Percentiles rank a stretch among this genome's conserved stretches.
Evolutionary conservation across 2,329 filamentous ascomycete species (phyloP).

Genomic region (Talaromyces albobiverticillius): DNA sequence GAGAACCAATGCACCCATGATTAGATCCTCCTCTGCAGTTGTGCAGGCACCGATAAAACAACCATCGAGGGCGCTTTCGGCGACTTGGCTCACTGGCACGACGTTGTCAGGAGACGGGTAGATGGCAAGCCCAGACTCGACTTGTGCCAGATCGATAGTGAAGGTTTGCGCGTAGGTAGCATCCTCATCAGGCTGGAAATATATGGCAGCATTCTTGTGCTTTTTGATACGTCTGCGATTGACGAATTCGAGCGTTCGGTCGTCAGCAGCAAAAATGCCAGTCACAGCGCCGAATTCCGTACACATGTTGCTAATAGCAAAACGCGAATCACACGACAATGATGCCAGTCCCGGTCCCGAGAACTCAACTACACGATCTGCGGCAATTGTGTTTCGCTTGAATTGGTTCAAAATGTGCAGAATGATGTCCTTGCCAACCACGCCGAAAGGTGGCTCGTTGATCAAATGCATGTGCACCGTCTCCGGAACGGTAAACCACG

Average conservation of each 20-base stretch:
- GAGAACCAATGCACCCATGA: conserved; percentile 42
- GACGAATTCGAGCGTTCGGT: conserved; percentile 34
- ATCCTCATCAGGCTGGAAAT: conserved; percentile 39
- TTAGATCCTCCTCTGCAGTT: conserved; percentile 45
- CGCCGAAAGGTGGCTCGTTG: conserved; percentile 31
- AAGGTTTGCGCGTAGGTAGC: conserved; percentile 36
- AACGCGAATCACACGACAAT: conserved; percentile 43
- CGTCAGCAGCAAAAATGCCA: conserved; percentile 42
- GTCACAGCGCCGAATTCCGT: conserved; percentile 47
- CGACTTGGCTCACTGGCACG: conserved; percentile 34
- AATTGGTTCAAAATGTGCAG: conserved; percentile 43
- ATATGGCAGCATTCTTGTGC: conserved; percentile 33
- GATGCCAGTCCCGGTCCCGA: conserved; percentile 38
- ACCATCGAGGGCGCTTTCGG: conserved; percentile 36
- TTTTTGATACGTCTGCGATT: conserved; percentile 26
- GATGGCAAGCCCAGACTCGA: conserved; percentile 36
- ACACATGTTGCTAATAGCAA: conserved; percentile 49
- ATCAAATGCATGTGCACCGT: conserved; percentile 40
- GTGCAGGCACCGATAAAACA: conserved; percentile 49
- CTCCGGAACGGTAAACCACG: conserved; percentile 48
- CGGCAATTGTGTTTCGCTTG: conserved; percentile 47
- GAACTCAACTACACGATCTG: conserved; percentile 46
- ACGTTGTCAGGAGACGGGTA: conserved; percentile 46
- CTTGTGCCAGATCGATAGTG: conserved; percentile 38
- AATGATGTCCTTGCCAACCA: conserved; percentile 48